These are phyloP conservation scores for Claviceps sp. DNA, from an alignment of 2,329 filamentous ascomycete genomes.

Conservation along the genomic window DNA sequence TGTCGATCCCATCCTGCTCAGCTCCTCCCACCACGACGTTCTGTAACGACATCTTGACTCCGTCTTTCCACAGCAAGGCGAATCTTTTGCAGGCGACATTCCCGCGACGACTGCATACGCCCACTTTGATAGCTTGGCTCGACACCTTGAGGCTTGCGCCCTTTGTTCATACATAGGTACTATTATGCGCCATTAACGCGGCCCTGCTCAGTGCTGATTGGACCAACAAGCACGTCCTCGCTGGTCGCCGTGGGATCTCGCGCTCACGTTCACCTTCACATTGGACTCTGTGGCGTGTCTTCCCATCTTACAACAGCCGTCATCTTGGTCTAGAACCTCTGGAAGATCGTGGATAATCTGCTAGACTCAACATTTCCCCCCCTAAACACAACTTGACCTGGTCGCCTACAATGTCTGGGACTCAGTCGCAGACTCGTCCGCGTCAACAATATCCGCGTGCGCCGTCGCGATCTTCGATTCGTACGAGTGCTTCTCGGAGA, in stretches of 20 bases:
- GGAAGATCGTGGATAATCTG: background rate
- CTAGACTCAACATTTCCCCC: background rate
- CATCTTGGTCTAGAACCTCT: background rate
- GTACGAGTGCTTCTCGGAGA: constrained; percentile 26
- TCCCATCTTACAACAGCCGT: background rate
- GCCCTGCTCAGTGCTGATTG: background rate
- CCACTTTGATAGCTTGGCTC: background rate
- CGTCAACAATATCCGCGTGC: constrained; percentile 24
- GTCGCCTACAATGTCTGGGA: constrained; percentile 17
- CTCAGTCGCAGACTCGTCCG: constrained; percentile 13
- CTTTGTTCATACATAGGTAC: no score
- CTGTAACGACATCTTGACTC: no score
- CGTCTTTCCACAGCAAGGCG: background rate
- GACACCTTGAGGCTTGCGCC: background rate
- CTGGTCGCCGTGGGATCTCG: background rate
- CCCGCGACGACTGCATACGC: background rate
- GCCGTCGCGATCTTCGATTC: constrained; percentile 32
- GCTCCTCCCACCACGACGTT: background rate
- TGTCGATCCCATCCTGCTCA: no score
- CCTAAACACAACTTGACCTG: background rate
- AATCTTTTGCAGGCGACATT: background rate
- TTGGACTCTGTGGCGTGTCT: background rate
- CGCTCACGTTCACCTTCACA: background rate
- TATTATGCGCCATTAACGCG: background rate
- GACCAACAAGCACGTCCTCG: background rate